Evolutionary conservation across 192 early-diverging fungal species (phyloP).

Genomic region (Entomortierella lignicola): DNA sequence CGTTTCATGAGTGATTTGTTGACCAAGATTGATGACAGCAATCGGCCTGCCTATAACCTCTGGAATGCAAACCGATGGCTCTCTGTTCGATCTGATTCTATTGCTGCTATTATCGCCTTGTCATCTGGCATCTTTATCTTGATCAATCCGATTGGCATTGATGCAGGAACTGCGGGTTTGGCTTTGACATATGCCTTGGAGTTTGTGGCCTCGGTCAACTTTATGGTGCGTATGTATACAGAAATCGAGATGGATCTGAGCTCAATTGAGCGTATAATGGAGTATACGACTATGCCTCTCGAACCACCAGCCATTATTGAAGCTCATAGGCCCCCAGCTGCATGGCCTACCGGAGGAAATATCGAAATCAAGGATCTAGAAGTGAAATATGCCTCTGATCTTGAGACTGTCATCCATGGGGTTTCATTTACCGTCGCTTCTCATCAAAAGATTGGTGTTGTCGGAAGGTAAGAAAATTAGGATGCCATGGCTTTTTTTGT

Average conservation of each 20-base stretch:
- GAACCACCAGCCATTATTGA: slow-evolving; percentile 73
- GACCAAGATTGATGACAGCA: slow-evolving; percentile 73
- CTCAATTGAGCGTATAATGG: slow-evolving; percentile 83
- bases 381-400: slow-evolving; percentile 76
- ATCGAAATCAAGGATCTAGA: slow-evolving; percentile 73
- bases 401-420: slow-evolving; percentile 72
- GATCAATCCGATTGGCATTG: slow-evolving; percentile 38
- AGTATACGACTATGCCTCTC: slow-evolving; percentile 82
- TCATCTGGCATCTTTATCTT: slow-evolving; percentile 74
- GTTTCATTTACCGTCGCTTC: slow-evolving; percentile 69
- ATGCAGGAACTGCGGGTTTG: slow-evolving; percentile 78
- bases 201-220: slow-evolving; percentile 79
- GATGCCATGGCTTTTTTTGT: too few species aligned
- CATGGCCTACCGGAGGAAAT: slow-evolving; percentile 72
- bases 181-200: slow-evolving; percentile 85
- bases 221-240: slow-evolving; percentile 79
- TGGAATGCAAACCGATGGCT: slow-evolving; percentile 88
- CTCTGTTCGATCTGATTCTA: slow-evolving; percentile 75
- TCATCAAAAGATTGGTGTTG: slow-evolving; percentile 80
- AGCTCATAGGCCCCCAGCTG: slow-evolving; percentile 57
- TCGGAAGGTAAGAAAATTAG: slow-evolving; percentile 65
- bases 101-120: slow-evolving; percentile 72
- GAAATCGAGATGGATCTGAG: slow-evolving; percentile 88
- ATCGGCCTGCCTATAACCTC: slow-evolving; percentile 82
- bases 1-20: slow-evolving; percentile 70